These are phyloP conservation scores for Mucor circinelloides DNA, from an alignment of 371 early-diverging fungal species.

Conservation along the genomic window DNA sequence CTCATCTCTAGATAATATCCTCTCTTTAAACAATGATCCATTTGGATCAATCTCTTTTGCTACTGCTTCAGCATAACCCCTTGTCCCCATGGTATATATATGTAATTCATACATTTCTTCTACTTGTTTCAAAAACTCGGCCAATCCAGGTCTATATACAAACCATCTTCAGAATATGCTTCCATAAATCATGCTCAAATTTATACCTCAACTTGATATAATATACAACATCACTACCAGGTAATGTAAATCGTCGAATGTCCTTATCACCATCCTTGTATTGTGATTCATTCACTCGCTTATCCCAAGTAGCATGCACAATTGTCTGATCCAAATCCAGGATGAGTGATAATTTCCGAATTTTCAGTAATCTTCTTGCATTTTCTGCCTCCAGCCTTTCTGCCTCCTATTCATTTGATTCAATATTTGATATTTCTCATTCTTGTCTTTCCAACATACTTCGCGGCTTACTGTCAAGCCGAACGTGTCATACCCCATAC, in stretches of 20 bases:
- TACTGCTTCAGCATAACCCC: slow-evolving; percentile 93
- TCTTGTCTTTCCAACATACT: slow-evolving; percentile 25
- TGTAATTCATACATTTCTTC: slow-evolving; percentile 89
- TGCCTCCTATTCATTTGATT: slow-evolving; percentile 68
- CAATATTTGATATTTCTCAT: not conserved
- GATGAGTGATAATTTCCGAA: slow-evolving; percentile 88
- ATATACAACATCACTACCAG: slow-evolving; percentile 68
- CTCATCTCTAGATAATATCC: slow-evolving; percentile 97
- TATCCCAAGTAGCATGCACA: slow-evolving; percentile 94
- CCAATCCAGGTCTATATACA: slow-evolving; percentile 70
- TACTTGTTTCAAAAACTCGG: slow-evolving; percentile 76
- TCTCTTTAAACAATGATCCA: slow-evolving; percentile 77
- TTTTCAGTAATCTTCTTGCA: slow-evolving; percentile 63
- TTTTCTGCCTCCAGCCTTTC: slow-evolving; percentile 75
- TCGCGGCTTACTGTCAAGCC: slow-evolving; percentile 73
- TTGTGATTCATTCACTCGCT: slow-evolving; percentile 79
- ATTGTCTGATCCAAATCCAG: slow-evolving; percentile 99
- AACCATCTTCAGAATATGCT: not conserved
- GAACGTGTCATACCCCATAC: slow-evolving; percentile 78
- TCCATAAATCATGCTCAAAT: not conserved
- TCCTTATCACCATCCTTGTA: slow-evolving; percentile 69
- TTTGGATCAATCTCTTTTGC: slow-evolving; percentile 90
- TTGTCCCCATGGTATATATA: slow-evolving; percentile 99
- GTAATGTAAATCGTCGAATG: slow-evolving; percentile 75
- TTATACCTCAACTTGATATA: slow-evolving; percentile 81